Evolutionary conservation across 176 grass and related monocot genomes (phyloP), one percentile per base, ranked within the genome.

Genomic region (Paspalum notatum): DNA sequence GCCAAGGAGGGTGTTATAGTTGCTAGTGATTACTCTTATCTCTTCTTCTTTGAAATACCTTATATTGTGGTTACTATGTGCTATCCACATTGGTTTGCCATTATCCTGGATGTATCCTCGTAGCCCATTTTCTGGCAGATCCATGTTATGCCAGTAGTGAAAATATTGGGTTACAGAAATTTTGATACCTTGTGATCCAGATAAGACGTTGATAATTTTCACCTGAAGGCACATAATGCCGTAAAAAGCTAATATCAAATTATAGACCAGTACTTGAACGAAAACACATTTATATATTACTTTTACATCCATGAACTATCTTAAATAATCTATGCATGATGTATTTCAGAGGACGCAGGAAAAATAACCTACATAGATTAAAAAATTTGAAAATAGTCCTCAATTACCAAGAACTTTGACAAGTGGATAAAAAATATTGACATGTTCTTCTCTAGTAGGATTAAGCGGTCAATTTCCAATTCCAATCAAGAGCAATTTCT

Each of bases 1-100:
- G 4, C 81, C 81, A 55, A 75, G 18, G 6, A 8, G 60, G 27
- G 21, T 74, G 59, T 16, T 26, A 45, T 83, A 83, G 37, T 55
- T 83, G n/a, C 2, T 7, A 20, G 70, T 83, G 20, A 75, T 83
- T 43, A 50, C 55, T 37, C 47, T 49, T 32, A 83, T 83, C 0
- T 83, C 81, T 0, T 62, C 21, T 45, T 74, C 60, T 7, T 60
- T 66, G 11, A 83, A 83, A 60, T 14, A 27, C 57, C 57, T 60
- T 27, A 60, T 60, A 24, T 27, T 60, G 57, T 27, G 57, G 14
- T 60, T 60, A 24, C 26, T 60, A 27, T 60, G 57, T 60, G 57
- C 5, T 27, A 24, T 60, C 57, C 57, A 60, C 57, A 60, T 60
- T 60, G 57, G 22, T 60, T 27, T 60, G 57, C 57, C 57, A 26